Conservation (phyloP, 2,329 filamentous ascomycete species). For the Penicillium thymicola region DNA sequence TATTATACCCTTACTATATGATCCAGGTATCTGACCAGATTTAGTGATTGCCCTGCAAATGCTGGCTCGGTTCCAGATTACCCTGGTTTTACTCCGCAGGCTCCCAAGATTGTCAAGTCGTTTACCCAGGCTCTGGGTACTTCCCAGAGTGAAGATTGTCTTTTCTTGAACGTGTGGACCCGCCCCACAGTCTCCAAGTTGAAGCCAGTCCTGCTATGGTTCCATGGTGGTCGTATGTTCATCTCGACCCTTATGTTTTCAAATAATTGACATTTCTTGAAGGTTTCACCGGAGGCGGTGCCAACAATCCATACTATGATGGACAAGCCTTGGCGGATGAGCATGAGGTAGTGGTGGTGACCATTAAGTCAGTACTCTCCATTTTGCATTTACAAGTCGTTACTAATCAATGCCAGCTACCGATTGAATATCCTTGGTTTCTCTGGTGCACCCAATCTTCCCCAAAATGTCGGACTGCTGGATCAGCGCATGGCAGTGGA, state of each 20-base stretch:
- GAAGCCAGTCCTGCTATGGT: constrained; percentile 41
- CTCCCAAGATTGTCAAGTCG: constrained; percentile 16
- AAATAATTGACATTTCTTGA: neutral
- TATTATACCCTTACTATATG: neutral
- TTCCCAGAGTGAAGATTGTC: constrained; percentile 36
- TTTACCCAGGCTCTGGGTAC: constrained; percentile 21
- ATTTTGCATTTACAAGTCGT: neutral
- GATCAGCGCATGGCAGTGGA: constrained; percentile 54
- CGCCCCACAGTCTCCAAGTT: constrained; percentile 16
- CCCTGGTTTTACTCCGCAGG: constrained; percentile 23
- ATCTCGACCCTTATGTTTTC: neutral
- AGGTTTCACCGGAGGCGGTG: constrained; percentile 38
- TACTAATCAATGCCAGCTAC: constrained; percentile 23
- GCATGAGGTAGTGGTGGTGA: constrained; percentile 43
- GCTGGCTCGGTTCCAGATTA: constrained; percentile 16
- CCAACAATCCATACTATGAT: constrained; percentile 38
- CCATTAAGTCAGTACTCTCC: constrained; percentile 33
- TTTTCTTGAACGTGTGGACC: constrained; percentile 37
- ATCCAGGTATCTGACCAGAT: neutral
- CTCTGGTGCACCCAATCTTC: constrained; percentile 31
- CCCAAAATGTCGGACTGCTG: constrained; percentile 49
- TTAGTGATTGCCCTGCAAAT: constrained; percentile 26
- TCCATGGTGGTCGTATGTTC: constrained; percentile 42
- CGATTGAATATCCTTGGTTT: constrained; percentile 46
- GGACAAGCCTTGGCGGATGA: constrained; percentile 36